Conservation (phyloP, 2,329 filamentous ascomycete genomes). For the Fusarium sp. region DNA sequence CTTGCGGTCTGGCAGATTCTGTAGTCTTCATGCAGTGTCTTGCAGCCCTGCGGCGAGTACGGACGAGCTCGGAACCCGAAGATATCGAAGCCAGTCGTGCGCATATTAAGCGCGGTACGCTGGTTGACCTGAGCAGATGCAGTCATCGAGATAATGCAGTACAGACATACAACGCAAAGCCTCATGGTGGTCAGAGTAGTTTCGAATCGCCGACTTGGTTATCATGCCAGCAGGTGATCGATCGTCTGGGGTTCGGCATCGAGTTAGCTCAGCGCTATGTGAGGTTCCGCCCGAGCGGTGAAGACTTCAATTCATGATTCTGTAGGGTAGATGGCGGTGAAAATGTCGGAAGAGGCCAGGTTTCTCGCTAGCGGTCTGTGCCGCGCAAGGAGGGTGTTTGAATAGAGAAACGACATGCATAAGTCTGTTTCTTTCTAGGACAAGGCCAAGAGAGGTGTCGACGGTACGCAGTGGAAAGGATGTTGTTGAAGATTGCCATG, state of each 20-base stretch:
- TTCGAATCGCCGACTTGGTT: slow-evolving; percentile 29
- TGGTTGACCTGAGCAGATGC: slow-evolving; percentile 30
- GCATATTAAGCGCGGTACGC: slow-evolving; percentile 18
- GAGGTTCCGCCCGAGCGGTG: slow-evolving; percentile 44
- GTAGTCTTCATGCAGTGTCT: slow-evolving; percentile 8
- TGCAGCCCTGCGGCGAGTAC: slow-evolving; percentile 12
- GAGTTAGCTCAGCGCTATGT: slow-evolving; percentile 36
- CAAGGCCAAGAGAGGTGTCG: slow-evolving; percentile 1
- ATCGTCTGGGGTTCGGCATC: slow-evolving; percentile 41
- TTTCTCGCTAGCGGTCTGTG: slow-evolving; percentile 19
- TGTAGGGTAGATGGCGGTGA: slow-evolving; percentile 49
- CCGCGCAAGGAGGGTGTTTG: slow-evolving; percentile 24
- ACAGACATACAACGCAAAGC: slow-evolving; percentile 20
- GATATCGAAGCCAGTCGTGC: slow-evolving; percentile 6
- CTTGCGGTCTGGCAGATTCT: slow-evolving; percentile 26
- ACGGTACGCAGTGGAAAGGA: background rate
- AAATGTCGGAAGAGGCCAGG: slow-evolving; percentile 26
- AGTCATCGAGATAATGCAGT: slow-evolving; percentile 15
- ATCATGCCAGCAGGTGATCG: slow-evolving; percentile 46
- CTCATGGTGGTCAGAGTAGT: slow-evolving; percentile 21
- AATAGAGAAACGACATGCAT: slow-evolving; percentile 18
- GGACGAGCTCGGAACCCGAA: slow-evolving; percentile 18
- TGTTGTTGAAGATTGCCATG: background rate
- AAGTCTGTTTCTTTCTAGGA: background rate
- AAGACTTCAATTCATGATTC: slow-evolving; percentile 26